Evolutionary conservation across 2,329 filamentous ascomycete species (phyloP).

Genomic region (Cladophialophora bantiana): DNA sequence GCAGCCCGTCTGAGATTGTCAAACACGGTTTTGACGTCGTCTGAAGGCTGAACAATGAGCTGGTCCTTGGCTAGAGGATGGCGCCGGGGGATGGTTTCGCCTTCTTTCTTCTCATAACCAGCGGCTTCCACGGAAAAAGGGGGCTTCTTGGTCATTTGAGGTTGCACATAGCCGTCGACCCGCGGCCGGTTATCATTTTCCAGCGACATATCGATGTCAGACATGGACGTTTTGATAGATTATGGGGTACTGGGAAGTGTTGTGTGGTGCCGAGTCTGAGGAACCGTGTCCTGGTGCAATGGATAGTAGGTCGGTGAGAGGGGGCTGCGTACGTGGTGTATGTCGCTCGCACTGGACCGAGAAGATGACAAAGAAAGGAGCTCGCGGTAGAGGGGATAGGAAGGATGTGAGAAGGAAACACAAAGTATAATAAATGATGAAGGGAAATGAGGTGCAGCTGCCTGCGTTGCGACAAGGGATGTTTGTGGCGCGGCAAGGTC

Average conservation of each 20-base stretch:
- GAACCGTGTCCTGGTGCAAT: neutral
- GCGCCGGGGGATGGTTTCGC: slow-evolving; percentile 84
- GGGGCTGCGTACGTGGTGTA: neutral
- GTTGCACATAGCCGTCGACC: slow-evolving; percentile 42
- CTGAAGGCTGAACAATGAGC: slow-evolving; percentile 69
- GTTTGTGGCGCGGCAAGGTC: slow-evolving; percentile 17
- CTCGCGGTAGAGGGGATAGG: neutral
- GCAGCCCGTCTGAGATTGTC: slow-evolving; percentile 77
- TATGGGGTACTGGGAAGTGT: neutral
- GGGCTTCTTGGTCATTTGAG: slow-evolving; percentile 68
- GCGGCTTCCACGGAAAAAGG: slow-evolving; percentile 78
- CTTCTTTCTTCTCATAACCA: slow-evolving; percentile 71
- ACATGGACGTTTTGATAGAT: neutral
- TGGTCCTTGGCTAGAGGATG: slow-evolving; percentile 74
- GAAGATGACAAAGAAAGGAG: slow-evolving; percentile 5
- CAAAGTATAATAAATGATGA: neutral
- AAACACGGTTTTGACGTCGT: slow-evolving; percentile 77
- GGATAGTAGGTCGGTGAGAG: neutral
- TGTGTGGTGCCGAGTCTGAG: neutral
- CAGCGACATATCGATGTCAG: slow-evolving; percentile 26
- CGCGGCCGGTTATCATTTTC: slow-evolving; percentile 34
- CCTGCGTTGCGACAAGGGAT: slow-evolving; percentile 12
- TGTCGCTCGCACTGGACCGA: neutral
- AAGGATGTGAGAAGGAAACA: neutral
- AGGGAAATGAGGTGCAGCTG: slow-evolving; percentile 1